Evolutionary conservation across 805 yeast genomes (phyloP), one percentile per base, ranked within the genome.

Genomic region (Saccharomycopsis guyanensis): DNA sequence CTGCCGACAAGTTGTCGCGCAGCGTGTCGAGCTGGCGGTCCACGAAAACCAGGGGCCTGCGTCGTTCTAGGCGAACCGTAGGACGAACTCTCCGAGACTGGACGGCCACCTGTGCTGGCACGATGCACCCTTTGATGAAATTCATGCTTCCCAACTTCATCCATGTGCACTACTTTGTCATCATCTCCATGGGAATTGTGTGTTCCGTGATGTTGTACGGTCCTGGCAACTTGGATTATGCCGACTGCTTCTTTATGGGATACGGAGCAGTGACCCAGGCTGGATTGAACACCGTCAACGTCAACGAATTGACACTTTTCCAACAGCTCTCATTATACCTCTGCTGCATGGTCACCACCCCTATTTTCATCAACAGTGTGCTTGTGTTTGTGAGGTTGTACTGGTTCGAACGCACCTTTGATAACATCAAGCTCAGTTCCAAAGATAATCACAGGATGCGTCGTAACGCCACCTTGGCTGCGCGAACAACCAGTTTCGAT

Each of bases 371-470:
- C 45, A 95, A 93, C 60, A 78, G 95, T 0, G 72, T 76, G 1
- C 66, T 93, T 31, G 80, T 87, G 6, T 77, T 86, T 52, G 67
- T 89, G 7, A 73, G 98, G 42, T 67, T 93, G 39, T 86, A 85
- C 60, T 85, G 95, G 86, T 93, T 86, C 63, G 95, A 88, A 60
- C 75, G 86, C 53, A 75, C 82, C 55, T 87, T 93, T 63, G 91
- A 86, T 59, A 78, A 82, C 54, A 89, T 93, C 60, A 82, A 82
- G 51, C 76, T 71, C 49, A 72, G 73, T 44, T 86, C 97, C n/a
- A 85, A 83, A 57, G 60, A 76, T 49, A 84, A 89, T 60, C 83
- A 80, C 61, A 76, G 78, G 58, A 79, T 88, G 83, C 76, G 98
- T 57, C 71, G 96, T 50, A 78, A 88, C 0, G 80, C 82, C 6